These are phyloP conservation scores for Suhomyces guaymorum DNA, from an alignment of 1,139 yeast species.

Conservation along the genomic window DNA sequence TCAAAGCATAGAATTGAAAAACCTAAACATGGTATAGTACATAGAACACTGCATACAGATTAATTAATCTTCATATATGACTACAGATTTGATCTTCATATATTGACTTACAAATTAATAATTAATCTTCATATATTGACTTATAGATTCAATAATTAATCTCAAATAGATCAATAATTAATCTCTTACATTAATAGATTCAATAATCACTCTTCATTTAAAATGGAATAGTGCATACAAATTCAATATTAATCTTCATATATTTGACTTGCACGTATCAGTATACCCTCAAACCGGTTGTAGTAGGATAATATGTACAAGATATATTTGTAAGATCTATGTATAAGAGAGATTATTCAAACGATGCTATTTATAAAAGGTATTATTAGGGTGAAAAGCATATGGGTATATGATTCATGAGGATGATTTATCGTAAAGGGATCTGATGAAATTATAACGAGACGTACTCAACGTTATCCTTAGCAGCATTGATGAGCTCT, in stretches of 20 bases:
- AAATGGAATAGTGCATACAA: too few species aligned
- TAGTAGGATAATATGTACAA: conserved; percentile 10
- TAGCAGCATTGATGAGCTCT: conserved; percentile 70
- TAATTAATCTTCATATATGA: too few species aligned
- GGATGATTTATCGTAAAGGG: conserved; percentile 2
- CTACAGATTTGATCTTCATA: too few species aligned
- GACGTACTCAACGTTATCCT: conserved; percentile 70
- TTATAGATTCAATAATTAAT: too few species aligned
- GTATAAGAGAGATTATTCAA: too few species aligned
- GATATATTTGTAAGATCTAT: conserved; percentile 12
- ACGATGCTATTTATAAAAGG: conserved; percentile 9
- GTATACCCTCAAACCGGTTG: too few species aligned
- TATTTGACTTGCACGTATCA: not conserved
- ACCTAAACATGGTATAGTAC: conserved; percentile 7
- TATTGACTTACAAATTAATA: too few species aligned
- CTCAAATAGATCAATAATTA: too few species aligned
- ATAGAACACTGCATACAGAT: too few species aligned
- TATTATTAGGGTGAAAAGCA: conserved; percentile 1
- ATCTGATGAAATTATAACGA: conserved; percentile 19
- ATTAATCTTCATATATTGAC: too few species aligned
- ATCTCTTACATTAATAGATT: too few species aligned
- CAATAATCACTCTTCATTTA: too few species aligned
- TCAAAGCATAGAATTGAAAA: conserved; percentile 11
- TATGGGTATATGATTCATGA: conserved; percentile 5
- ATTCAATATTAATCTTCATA: not conserved